Evolutionary conservation across 2,329 filamentous ascomycete genomes (phyloP).

Genomic region (Dothistroma septosporum): DNA sequence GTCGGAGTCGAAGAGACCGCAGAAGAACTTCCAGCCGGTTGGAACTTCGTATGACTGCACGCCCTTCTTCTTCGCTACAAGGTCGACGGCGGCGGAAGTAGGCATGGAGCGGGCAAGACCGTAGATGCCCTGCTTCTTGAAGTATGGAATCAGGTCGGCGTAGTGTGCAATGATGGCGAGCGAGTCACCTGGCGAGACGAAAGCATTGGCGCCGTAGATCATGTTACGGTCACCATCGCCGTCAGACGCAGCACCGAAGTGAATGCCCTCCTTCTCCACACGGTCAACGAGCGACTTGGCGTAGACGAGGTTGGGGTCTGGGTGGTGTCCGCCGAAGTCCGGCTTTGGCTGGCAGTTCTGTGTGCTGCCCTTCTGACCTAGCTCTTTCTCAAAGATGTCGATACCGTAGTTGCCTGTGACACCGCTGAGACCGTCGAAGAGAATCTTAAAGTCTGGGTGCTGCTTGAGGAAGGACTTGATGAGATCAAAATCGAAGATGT

Average conservation of each 20-base stretch:
- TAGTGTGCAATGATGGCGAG: constrained; percentile 98
- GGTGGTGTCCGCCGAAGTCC: constrained; percentile 96
- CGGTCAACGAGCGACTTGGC: constrained; percentile 90
- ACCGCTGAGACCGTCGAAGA: constrained; percentile 91
- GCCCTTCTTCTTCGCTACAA: constrained; percentile 91
- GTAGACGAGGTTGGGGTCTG: constrained; percentile 96
- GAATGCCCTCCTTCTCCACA: constrained; percentile 85
- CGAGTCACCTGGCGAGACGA: constrained; percentile 95
- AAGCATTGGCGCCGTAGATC: constrained; percentile 96
- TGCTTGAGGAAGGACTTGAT: constrained; percentile 89
- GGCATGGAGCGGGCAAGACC: constrained; percentile 97
- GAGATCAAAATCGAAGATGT: constrained; percentile 95
- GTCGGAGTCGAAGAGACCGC: constrained; percentile 85
- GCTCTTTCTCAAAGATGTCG: constrained; percentile 90
- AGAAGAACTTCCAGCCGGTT: constrained; percentile 99
- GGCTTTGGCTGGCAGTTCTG: constrained; percentile 91
- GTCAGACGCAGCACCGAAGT: constrained; percentile 94
- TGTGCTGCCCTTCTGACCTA: constrained; percentile 74
- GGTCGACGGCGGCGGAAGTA: constrained; percentile 89
- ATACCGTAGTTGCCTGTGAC: constrained; percentile 94
- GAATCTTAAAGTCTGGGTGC: constrained; percentile 89
- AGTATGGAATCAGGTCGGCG: constrained; percentile 93
- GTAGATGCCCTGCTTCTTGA: constrained; percentile 94
- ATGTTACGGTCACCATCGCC: constrained; percentile 99
- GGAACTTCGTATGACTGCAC: constrained; percentile 93